A percentile compares a stretch with the other conserved stretches of the same genome.
Conservation (phyloP, 176 grass and related monocot genomes). For the Guadua angustifolia region DNA sequence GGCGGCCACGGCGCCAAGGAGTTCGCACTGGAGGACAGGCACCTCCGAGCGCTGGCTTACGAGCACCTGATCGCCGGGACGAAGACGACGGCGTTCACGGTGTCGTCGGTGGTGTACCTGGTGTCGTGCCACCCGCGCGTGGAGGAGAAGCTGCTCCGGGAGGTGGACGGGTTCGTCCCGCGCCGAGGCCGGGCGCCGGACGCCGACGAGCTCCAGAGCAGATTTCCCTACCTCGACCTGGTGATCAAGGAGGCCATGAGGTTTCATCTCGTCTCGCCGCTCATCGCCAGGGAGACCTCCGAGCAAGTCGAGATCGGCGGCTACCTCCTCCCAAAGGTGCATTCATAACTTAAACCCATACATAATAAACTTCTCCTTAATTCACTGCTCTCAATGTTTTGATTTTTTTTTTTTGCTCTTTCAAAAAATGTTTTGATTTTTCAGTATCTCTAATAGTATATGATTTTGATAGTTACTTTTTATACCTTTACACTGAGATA, state of each 20-base stretch:
- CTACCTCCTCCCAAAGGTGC: slow-evolving; percentile 78
- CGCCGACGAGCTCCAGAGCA: slow-evolving; percentile 63
- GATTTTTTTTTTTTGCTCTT: too few relatives aligned
- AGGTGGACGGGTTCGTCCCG: slow-evolving; percentile 66
- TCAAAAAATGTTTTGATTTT: too few relatives aligned
- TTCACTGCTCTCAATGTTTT: too few relatives aligned
- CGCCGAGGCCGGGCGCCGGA: background rate
- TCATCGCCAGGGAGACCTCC: slow-evolving; percentile 89
- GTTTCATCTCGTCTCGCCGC: slow-evolving; percentile 77
- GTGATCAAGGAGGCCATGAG: slow-evolving; percentile 96
- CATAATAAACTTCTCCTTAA: too few relatives aligned
- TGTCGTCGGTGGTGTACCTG: slow-evolving; percentile 82
- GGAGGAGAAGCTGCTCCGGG: slow-evolving; percentile 75
- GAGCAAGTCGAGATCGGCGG: slow-evolving; percentile 72
- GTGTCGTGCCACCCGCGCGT: slow-evolving; percentile 70
- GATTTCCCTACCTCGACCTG: slow-evolving; percentile 89
- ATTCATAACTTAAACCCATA: background rate
- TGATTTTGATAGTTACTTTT: too few relatives aligned
- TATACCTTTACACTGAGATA: too few relatives aligned
- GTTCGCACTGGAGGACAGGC: slow-evolving; percentile 56
- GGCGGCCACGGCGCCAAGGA: slow-evolving; percentile 38
- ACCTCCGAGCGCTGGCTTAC: slow-evolving; percentile 78
- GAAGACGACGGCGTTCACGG: slow-evolving; percentile 91
- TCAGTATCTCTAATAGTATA: too few relatives aligned
- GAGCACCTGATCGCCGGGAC: slow-evolving; percentile 99